These are phyloP conservation scores for Haberlea rhodopensis DNA, from an alignment of 257 asterid genomes.

Conservation along the genomic window DNA sequence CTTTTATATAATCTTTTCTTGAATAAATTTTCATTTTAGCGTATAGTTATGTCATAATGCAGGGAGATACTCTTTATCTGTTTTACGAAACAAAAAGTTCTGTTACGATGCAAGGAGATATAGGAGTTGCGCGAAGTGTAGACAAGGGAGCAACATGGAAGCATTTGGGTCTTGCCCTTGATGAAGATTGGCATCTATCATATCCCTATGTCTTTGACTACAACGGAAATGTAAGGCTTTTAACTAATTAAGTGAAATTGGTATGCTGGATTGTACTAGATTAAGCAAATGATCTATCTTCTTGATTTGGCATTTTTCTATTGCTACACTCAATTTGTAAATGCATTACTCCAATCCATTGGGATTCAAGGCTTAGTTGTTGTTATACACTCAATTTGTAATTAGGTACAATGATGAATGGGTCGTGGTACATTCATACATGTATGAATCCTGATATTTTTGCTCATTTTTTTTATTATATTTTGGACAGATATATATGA, in stretches of 20 bases:
- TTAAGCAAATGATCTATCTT: background rate
- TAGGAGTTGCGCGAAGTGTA: slow-evolving; percentile 77
- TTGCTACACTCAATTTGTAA: background rate
- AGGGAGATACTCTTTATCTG: slow-evolving; percentile 73
- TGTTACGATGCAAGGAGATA: slow-evolving; percentile 93
- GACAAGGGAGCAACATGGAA: slow-evolving; percentile 94
- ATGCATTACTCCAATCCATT: too few species aligned
- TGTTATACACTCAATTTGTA: background rate
- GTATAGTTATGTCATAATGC: slow-evolving; percentile 34
- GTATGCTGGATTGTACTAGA: background rate
- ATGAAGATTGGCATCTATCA: slow-evolving; percentile 98
- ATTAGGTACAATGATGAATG: background rate
- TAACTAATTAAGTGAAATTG: background rate
- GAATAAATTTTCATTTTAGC: slow-evolving; percentile 18
- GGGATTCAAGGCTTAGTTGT: too few species aligned
- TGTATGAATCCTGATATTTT: background rate
- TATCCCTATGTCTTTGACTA: slow-evolving; percentile 85
- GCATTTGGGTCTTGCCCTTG: slow-evolving; percentile 83
- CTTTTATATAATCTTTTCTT: background rate
- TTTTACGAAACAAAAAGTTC: slow-evolving; percentile 86
- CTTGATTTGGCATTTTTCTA: background rate
- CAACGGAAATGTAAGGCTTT: slow-evolving; percentile 69
- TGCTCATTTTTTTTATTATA: background rate
- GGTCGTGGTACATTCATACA: too few species aligned
- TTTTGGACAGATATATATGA: slow-evolving; percentile 71